Percentiles rank a stretch among this genome's conserved stretches.
Evolutionary conservation across 164 flowering plant genomes (phyloP).

Genomic region (Warburgia ugandensis): DNA sequence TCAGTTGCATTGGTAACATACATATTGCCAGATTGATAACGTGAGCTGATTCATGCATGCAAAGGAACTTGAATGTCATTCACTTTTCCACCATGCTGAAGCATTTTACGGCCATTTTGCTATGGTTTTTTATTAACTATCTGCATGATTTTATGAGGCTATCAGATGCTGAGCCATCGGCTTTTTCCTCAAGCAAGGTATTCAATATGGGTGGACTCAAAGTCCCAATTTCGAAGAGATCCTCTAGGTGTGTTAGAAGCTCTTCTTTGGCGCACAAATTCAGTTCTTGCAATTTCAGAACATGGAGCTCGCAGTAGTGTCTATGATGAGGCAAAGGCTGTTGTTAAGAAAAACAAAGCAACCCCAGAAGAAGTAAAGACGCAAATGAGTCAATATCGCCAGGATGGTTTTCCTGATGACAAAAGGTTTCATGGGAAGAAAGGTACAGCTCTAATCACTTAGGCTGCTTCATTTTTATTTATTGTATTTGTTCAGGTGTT

Average conservation of each 20-base stretch:
- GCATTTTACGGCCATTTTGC: neutral
- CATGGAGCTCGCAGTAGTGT: conserved; percentile 96
- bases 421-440: conserved; percentile 86
- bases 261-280: conserved; percentile 86
- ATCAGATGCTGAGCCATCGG: conserved; percentile 85
- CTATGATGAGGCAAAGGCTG: conserved; percentile 92
- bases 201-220: conserved; percentile 97
- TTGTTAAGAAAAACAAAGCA: conserved; percentile 89
- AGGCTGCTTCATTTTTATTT: too few relatives aligned
- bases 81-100: neutral
- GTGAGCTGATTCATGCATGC: too few relatives aligned
- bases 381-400: conserved; percentile 69
- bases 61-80: too few relatives aligned
- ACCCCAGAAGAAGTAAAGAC: conserved; percentile 88
- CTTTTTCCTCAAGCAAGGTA: conserved; percentile 77
- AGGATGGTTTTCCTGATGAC: conserved; percentile 80
- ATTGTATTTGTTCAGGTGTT: too few relatives aligned
- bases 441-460: too few relatives aligned
- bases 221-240: conserved; percentile 91
- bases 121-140: neutral
- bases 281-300: conserved; percentile 84
- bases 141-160: conserved; percentile 6
- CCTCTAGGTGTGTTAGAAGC: conserved; percentile 92
- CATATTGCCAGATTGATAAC: too few relatives aligned
- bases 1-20: too few relatives aligned